Percentiles rank a stretch among this genome's conserved stretches.
phyloP scores from a whole-genome alignment of 78 protist genomes.

The Tieghemostelium lacteum region DNA sequence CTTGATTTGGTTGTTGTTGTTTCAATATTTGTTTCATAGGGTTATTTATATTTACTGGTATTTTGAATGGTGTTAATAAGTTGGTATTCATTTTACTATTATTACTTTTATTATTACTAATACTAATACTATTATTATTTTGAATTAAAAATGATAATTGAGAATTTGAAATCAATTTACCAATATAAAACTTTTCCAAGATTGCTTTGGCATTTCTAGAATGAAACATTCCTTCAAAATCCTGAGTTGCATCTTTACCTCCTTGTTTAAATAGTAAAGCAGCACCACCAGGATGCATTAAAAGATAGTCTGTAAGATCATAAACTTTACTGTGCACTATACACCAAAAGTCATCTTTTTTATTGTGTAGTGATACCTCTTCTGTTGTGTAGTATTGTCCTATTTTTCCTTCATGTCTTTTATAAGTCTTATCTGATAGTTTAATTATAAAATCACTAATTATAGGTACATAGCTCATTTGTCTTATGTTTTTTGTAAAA shows the following conservation, averaged over 20 bases:
- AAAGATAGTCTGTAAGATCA: slow-evolving; percentile 84
- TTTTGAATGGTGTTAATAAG: slow-evolving; percentile 4
- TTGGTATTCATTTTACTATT: too few relatives aligned
- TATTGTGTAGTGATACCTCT: slow-evolving; percentile 76
- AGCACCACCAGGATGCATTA: slow-evolving; percentile 91
- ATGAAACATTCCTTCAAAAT: slow-evolving; percentile 77
- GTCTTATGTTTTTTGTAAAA: too few relatives aligned
- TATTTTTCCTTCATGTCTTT: slow-evolving; percentile 27
- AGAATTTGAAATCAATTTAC: neutral
- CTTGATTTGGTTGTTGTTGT: slow-evolving; percentile 8
- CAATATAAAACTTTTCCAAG: slow-evolving; percentile 52
- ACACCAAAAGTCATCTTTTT: slow-evolving; percentile 69
- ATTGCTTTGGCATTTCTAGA: slow-evolving; percentile 58
- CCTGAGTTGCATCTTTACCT: slow-evolving; percentile 47
- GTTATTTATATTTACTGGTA: neutral
- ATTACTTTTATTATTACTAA: slow-evolving; percentile 17
- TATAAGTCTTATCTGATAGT: neutral
- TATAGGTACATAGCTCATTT: neutral
- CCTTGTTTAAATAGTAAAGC: slow-evolving; percentile 60
- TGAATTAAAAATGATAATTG: too few relatives aligned
- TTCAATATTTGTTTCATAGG: neutral
- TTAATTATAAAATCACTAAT: slow-evolving; percentile 10
- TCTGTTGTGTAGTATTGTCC: slow-evolving; percentile 31
- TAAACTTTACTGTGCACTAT: slow-evolving; percentile 86
- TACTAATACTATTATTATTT: too few relatives aligned